Evolutionary conservation across 345 rosid genomes (phyloP).

Genomic region (Viola odorata): DNA sequence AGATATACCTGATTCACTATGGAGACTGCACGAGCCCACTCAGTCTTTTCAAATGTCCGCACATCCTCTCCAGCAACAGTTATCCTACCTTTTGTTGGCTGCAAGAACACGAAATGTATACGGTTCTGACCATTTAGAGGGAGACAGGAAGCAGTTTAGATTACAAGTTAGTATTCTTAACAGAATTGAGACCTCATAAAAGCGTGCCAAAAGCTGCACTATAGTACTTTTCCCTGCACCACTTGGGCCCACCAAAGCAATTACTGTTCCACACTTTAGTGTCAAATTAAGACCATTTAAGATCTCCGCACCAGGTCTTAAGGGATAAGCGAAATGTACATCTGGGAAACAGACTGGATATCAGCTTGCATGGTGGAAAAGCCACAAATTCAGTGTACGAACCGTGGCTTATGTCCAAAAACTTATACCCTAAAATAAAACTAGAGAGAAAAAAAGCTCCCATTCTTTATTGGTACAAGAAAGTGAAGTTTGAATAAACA

Average conservation of each 20-base stretch:
- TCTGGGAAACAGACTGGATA: slow-evolving; percentile 43
- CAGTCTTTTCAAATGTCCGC: slow-evolving; percentile 82
- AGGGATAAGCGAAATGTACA: slow-evolving; percentile 81
- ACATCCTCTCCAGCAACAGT: slow-evolving; percentile 89
- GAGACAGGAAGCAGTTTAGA: neutral
- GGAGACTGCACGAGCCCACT: slow-evolving; percentile 87
- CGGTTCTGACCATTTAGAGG: slow-evolving; percentile 7
- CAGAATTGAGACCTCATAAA: slow-evolving; percentile 63
- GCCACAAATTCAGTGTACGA: neutral
- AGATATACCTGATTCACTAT: slow-evolving; percentile 79
- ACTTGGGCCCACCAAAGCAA: slow-evolving; percentile 92
- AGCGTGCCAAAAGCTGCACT: slow-evolving; percentile 89
- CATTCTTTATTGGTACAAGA: neutral
- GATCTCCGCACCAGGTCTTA: slow-evolving; percentile 74
- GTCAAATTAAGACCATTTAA: slow-evolving; percentile 64
- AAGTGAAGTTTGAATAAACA: too few species aligned
- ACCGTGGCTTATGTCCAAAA: neutral
- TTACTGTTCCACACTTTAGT: slow-evolving; percentile 72
- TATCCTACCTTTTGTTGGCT: slow-evolving; percentile 87
- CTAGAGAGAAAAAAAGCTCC: neutral
- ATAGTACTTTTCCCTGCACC: slow-evolving; percentile 97
- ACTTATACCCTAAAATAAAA: too few species aligned
- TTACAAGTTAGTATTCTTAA: slow-evolving; percentile 3
- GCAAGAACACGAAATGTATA: slow-evolving; percentile 22
- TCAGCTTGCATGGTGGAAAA: slow-evolving; percentile 1